Evolutionary conservation across 345 rosid genomes (phyloP).

Genomic region (Rhodamnia argentea): DNA sequence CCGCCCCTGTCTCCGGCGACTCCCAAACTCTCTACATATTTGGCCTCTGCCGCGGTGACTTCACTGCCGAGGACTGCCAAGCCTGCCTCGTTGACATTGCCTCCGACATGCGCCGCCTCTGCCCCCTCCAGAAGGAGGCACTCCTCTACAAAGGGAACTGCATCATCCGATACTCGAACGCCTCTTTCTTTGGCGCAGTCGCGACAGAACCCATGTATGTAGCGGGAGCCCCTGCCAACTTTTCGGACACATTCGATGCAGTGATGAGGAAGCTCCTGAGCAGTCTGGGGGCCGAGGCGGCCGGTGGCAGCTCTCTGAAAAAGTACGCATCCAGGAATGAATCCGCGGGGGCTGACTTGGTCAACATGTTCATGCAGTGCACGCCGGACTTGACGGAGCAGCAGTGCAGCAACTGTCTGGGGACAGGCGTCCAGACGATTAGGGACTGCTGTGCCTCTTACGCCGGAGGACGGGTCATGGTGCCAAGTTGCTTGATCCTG

Average conservation of each 20-base stretch:
- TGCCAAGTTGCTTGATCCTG: neutral
- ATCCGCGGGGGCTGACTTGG: neutral
- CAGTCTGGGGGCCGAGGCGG: accelerated
- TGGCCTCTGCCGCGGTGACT: neutral
- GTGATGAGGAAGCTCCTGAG: neutral
- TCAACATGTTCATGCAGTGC: neutral
- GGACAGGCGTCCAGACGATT: neutral
- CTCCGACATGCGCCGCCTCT: no score
- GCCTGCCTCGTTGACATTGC: no score
- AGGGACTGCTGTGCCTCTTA: neutral
- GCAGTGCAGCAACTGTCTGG: neutral
- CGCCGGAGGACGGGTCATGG: neutral
- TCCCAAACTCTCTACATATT: neutral
- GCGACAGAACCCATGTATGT: no score
- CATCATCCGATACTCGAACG: neutral
- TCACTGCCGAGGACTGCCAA: neutral
- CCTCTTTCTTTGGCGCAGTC: neutral
- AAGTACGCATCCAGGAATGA: neutral
- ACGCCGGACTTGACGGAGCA: neutral
- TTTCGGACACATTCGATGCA: neutral
- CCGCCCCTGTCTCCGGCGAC: neutral
- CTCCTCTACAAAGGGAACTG: neutral
- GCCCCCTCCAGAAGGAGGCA: neutral
- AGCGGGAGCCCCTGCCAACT: no score
- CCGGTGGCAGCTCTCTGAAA: neutral